These are phyloP conservation scores for Tricholoma terreum DNA, from an alignment of 768 basidiomycete species.

Conservation along the genomic window DNA sequence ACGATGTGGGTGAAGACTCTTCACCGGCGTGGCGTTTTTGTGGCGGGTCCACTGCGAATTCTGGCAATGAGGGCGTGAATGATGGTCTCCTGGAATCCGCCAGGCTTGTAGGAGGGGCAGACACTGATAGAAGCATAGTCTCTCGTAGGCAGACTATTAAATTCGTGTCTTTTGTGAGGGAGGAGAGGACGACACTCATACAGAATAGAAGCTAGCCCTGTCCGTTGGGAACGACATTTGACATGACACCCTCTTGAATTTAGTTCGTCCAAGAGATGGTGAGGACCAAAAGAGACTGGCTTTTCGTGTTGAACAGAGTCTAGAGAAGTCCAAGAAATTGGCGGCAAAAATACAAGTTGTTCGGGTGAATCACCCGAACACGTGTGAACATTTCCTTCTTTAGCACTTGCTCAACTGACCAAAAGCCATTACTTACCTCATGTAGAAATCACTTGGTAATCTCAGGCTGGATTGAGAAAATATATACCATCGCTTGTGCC, in stretches of 20 bases:
- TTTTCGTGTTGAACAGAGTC: not conserved
- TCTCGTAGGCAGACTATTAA: no score
- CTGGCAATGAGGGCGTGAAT: conserved; percentile 3
- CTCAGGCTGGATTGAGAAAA: no score
- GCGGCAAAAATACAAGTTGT: not conserved
- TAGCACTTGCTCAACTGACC: no score
- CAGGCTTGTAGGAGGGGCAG: conserved; percentile 16
- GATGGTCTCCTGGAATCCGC: conserved; percentile 13
- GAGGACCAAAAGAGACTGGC: not conserved
- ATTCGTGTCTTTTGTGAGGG: no score
- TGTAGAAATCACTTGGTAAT: no score
- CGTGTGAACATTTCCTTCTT: no score
- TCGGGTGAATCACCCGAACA: no score
- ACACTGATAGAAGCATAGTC: conserved; percentile 12
- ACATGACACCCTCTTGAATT: not conserved
- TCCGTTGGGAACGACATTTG: not conserved
- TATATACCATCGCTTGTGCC: no score
- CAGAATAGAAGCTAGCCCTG: conserved; percentile 20
- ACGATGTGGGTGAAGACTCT: conserved; percentile 10
- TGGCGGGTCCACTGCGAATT: not conserved
- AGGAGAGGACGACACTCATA: no score
- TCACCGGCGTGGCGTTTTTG: conserved; percentile 5
- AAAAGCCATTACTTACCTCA: no score
- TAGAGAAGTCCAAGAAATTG: not conserved
- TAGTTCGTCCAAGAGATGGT: not conserved